Percentiles rank a stretch among this genome's conserved stretches.
Evolutionary conservation across 2,329 filamentous ascomycete genomes (phyloP).

Genomic region (Thielaviopsis euricoi): DNA sequence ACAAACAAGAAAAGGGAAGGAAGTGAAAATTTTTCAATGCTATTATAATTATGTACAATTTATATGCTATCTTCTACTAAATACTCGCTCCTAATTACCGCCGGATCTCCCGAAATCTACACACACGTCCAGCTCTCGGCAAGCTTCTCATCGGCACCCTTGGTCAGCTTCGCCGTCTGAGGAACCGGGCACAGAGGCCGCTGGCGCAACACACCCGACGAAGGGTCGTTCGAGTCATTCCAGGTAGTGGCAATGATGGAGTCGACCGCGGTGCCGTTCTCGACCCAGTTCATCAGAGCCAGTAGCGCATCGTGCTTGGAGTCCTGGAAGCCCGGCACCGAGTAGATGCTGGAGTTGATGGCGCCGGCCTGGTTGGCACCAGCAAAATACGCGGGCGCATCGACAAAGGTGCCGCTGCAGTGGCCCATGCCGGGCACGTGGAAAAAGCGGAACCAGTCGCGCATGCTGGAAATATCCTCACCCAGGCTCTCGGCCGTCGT

Average conservation of each 20-base stretch:
- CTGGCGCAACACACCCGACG: constrained; percentile 25
- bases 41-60: background rate
- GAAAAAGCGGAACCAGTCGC: constrained; percentile 34
- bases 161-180: constrained; percentile 8
- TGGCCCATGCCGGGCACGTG: constrained; percentile 34
- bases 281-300: constrained; percentile 23
- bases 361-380: constrained; percentile 24
- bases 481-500: constrained; percentile 25
- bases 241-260: constrained; percentile 22
- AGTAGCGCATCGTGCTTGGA: constrained; percentile 22
- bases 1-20: no score
- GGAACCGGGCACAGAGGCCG: constrained; percentile 29
- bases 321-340: constrained; percentile 22
- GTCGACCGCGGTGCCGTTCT: constrained; percentile 19
- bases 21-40: background rate
- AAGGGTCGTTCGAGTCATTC: constrained; percentile 15
- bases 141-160: constrained; percentile 3
- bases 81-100: background rate
- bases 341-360: constrained; percentile 19
- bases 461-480: constrained; percentile 19
- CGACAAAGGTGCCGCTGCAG: constrained; percentile 22
- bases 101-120: background rate
- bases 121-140: constrained; percentile 9
- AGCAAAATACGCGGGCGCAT: constrained; percentile 19
- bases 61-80: background rate